These are phyloP conservation scores for Beauveria pseudobassiana DNA, from an alignment of 2,329 filamentous ascomycete species.

Conservation along the genomic window DNA sequence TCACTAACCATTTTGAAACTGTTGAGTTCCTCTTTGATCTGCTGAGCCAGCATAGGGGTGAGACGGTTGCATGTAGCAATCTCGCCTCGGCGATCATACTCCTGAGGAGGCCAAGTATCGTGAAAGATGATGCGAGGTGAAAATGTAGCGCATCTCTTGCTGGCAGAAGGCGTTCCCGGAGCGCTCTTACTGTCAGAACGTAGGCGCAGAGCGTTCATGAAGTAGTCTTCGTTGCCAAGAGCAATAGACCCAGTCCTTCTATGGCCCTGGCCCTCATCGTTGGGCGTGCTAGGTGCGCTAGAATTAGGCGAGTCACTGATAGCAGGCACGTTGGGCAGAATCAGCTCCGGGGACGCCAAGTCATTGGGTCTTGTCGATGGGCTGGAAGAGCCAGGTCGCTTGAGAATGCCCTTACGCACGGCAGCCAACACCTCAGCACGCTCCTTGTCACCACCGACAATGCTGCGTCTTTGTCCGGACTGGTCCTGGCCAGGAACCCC, in stretches of 20 bases:
- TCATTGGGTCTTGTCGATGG: constrained; percentile 60
- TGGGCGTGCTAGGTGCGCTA: constrained; percentile 81
- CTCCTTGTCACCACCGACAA: constrained; percentile 83
- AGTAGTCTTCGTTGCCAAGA: constrained; percentile 82
- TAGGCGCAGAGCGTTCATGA: constrained; percentile 68
- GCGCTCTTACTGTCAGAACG: constrained; percentile 72
- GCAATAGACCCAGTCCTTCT: constrained; percentile 62
- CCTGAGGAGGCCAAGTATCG: constrained; percentile 90
- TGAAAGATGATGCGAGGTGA: constrained; percentile 91
- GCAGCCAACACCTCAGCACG: constrained; percentile 86
- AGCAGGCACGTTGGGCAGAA: constrained; percentile 53
- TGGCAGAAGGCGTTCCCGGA: constrained; percentile 66
- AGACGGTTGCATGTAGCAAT: constrained; percentile 96
- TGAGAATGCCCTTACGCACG: constrained; percentile 91
- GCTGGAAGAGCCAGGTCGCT: constrained; percentile 62
- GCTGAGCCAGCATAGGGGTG: constrained; percentile 93
- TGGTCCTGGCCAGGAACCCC: constrained; percentile 53
- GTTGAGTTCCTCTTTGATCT: constrained; percentile 99
- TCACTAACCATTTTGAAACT: constrained; percentile 80
- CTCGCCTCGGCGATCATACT: constrained; percentile 93
- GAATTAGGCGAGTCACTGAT: constrained; percentile 74
- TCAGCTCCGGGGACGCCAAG: constrained; percentile 40
- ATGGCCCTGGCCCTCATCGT: constrained; percentile 64
- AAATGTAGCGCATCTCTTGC: constrained; percentile 65
- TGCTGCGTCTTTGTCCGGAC: constrained; percentile 69